Conservation (phyloP, 2,329 filamentous ascomycete species). For the Pochonia chlamydosporia region DNA sequence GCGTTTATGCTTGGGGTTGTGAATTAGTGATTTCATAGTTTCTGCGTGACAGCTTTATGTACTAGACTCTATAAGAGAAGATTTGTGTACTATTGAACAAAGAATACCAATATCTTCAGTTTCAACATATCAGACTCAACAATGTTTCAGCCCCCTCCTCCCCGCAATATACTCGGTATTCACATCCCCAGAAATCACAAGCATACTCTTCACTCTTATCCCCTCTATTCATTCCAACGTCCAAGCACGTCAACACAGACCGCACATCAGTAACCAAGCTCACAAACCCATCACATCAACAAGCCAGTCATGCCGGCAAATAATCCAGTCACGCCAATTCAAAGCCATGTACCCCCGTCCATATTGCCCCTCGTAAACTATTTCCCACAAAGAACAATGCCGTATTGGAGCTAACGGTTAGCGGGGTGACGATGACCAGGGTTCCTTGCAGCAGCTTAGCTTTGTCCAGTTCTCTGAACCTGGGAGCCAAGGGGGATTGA, state of each 20-base stretch:
- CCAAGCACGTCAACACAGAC: neutral
- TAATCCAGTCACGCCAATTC: neutral
- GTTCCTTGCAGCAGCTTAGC: neutral
- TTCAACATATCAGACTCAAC: neutral
- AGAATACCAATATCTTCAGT: neutral
- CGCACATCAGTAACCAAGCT: neutral
- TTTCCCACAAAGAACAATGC: neutral
- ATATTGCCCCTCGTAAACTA: neutral
- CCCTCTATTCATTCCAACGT: neutral
- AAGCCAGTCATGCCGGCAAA: conserved; percentile 1
- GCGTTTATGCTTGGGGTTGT: neutral
- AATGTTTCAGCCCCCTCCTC: too few species aligned
- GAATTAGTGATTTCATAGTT: too few species aligned
- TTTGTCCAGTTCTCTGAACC: neutral
- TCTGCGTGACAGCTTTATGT: too few species aligned
- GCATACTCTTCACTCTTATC: too few species aligned
- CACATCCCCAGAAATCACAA: too few species aligned
- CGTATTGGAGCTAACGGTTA: neutral
- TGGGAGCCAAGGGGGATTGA: neutral
- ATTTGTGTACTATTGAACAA: too few species aligned
- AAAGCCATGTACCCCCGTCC: neutral
- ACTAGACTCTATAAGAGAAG: too few species aligned
- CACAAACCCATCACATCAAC: neutral
- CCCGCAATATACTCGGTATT: neutral
- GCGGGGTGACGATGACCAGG: neutral